phyloP scores from a whole-genome alignment of 805 yeast species.

The Jamesozyma spencerorum region DNA sequence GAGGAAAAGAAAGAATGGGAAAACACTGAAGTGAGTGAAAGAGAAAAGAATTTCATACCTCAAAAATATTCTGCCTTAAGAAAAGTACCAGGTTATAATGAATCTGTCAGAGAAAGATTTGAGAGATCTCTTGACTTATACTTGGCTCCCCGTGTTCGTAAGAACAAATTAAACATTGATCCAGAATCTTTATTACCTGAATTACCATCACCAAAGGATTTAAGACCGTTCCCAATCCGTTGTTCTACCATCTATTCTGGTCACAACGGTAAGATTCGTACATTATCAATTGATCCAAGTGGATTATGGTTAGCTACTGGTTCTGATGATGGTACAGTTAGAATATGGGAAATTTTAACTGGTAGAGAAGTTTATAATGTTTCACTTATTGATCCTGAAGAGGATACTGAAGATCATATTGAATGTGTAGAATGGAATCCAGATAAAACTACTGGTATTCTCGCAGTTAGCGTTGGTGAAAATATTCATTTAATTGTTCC shows the following conservation, averaged over 20 bases:
- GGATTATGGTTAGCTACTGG: conserved; percentile 97
- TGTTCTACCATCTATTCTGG: conserved; percentile 80
- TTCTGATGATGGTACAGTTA: conserved; percentile 89
- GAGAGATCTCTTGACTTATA: conserved; percentile 91
- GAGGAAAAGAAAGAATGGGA: conserved; percentile 72
- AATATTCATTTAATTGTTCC: conserved; percentile 72
- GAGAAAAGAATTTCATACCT: conserved; percentile 73
- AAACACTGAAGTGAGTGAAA: conserved; percentile 59
- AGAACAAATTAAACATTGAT: conserved; percentile 81
- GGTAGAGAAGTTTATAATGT: conserved; percentile 84
- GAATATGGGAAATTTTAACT: conserved; percentile 93
- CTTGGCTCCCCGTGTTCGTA: conserved; percentile 92
- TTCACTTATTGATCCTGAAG: conserved; percentile 40
- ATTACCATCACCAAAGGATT: conserved; percentile 91
- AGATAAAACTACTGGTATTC: conserved; percentile 55
- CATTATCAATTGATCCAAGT: conserved; percentile 73
- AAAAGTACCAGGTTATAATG: conserved; percentile 87
- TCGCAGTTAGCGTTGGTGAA: conserved; percentile 81
- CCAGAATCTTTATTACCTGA: conserved; percentile 95
- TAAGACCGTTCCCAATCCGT: conserved; percentile 91
- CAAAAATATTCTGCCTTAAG: conserved; percentile 74
- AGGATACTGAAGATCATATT: conserved; percentile 64
- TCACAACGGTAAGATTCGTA: conserved; percentile 73
- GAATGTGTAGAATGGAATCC: conserved; percentile 91
- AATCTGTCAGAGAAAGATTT: conserved; percentile 78